Base-by-base conservation (phyloP, 2,329 filamentous ascomycete species). In the Monosporascus sp. region DNA sequence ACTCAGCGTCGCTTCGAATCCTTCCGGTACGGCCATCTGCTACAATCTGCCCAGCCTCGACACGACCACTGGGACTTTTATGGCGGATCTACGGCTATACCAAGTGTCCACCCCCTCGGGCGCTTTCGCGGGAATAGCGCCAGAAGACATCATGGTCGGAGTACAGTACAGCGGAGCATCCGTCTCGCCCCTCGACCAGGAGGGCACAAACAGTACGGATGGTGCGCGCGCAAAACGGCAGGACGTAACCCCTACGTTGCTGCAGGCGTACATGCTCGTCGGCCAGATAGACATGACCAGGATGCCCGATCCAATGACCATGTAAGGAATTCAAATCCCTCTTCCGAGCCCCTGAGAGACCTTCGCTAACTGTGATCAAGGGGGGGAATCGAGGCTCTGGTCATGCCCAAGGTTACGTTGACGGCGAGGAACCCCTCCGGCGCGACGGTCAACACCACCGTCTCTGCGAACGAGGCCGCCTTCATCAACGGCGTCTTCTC, bases 41-140 rank as follows among this genome's bases (percentile, higher is more conserved):
- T 94, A 93, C 74, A 95, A 94, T 67, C 70, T 95, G 24, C 84
- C 86, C 0, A 82, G 81, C 39, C 78, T 90, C 53, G 80, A 93
- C 71, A 82, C 81, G 60, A 69, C 70, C 5, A 84, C 81, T 0
- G 89, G 89, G 31, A 74, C 83, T 17, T 94, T 94, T 66, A 81
- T 88, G 69, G 88, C 89, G 31, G 89, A 94, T 66, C 70, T 94
- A 49, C 79, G 89, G 51, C 74, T 94, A 55, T 94, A 84, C 72
- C 84, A 86, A 68, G 72, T 92, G 47, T 84, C 83, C 6, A 70
- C 78, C 0, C 77, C 88, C 0, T 76, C 72, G 4, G 82, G 74
- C 35, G 68, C 65, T 4, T 87, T 84, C 57, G 66, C 72, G 9
- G 75, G 74, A 11, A 77, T 87, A 37, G 59, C 76, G 1, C 72